phyloP scores from a whole-genome alignment of 73 alveolate species.

The Tetrahymena malaccensis region DNA sequence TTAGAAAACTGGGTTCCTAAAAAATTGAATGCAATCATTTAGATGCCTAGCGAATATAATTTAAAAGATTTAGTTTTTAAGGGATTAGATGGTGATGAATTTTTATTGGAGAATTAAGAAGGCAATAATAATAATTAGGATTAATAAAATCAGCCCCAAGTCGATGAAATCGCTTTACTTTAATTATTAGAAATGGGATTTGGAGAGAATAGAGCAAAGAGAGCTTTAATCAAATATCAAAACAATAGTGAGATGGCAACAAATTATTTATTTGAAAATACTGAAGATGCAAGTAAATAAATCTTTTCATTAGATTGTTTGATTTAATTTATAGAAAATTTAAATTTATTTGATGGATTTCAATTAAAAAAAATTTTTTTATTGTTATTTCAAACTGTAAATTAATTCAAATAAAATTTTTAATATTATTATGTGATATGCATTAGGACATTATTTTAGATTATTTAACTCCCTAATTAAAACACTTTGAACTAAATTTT shows the following conservation, averaged over 20 bases:
- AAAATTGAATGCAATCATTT: constrained; percentile 80
- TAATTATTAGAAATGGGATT: constrained; percentile 83
- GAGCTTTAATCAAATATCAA: constrained; percentile 76
- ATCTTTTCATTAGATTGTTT: not conserved
- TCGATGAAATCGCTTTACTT: constrained; percentile 68
- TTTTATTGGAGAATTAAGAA: constrained; percentile 45
- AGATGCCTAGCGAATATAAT: constrained; percentile 68
- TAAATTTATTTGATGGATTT: not conserved
- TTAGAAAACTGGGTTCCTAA: constrained; percentile 96
- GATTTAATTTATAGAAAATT: not conserved
- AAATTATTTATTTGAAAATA: constrained; percentile 80
- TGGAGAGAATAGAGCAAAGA: constrained; percentile 86
- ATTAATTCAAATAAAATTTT: too few relatives aligned
- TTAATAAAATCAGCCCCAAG: constrained; percentile 53
- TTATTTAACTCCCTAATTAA: too few relatives aligned
- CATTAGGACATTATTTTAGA: too few relatives aligned
- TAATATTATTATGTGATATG: too few relatives aligned
- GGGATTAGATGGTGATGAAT: constrained; percentile 62
- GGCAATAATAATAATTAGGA: not conserved
- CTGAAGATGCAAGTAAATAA: constrained; percentile 48
- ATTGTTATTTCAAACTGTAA: not conserved
- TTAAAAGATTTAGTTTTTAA: constrained; percentile 49
- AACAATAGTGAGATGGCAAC: constrained; percentile 84
- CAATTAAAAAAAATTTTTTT: not conserved
- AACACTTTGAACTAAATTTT: too few relatives aligned